These are phyloP conservation scores for Parathielavia hyrcaniae DNA, from an alignment of 495 filamentous ascomycete species.

Conservation along the genomic window DNA sequence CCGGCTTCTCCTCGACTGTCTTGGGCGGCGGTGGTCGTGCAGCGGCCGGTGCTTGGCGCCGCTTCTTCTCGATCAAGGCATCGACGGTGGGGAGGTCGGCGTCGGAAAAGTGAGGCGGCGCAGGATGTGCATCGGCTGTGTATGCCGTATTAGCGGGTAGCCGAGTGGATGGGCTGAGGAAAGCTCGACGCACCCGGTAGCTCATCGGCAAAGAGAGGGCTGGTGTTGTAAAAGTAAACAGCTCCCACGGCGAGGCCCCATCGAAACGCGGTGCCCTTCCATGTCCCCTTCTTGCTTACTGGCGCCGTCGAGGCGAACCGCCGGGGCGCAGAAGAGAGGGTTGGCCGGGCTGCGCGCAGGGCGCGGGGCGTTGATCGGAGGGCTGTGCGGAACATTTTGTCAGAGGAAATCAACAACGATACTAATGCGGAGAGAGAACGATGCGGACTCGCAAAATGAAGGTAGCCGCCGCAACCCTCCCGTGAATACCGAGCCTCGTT, in stretches of 20 bases:
- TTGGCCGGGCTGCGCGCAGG: slow-evolving; percentile 36
- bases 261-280: slow-evolving; percentile 69
- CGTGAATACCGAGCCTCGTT: slow-evolving; percentile 11
- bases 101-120: slow-evolving; percentile 40
- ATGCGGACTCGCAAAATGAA: slow-evolving; percentile 16
- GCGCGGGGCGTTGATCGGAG: slow-evolving; percentile 51
- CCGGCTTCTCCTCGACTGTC: slow-evolving; percentile 17
- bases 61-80: slow-evolving; percentile 47
- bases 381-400: slow-evolving; percentile 57
- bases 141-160: not conserved
- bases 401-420: slow-evolving; percentile 13
- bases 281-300: slow-evolving; percentile 62
- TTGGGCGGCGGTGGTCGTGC: slow-evolving; percentile 18
- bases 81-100: slow-evolving; percentile 46
- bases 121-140: slow-evolving; percentile 30
- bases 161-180: not conserved
- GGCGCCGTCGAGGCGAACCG: slow-evolving; percentile 70
- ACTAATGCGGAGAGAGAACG: slow-evolving; percentile 5
- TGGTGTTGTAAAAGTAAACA: slow-evolving; percentile 94
- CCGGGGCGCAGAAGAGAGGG: slow-evolving; percentile 33
- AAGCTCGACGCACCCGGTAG: slow-evolving; percentile 54
- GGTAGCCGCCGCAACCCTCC: slow-evolving; percentile 18
- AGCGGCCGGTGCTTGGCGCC: slow-evolving; percentile 33
- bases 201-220: slow-evolving; percentile 76
- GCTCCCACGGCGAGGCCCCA: slow-evolving; percentile 69